phyloP scores from a whole-genome alignment of 768 basidiomycete species.

The Tricholoma terreum region DNA sequence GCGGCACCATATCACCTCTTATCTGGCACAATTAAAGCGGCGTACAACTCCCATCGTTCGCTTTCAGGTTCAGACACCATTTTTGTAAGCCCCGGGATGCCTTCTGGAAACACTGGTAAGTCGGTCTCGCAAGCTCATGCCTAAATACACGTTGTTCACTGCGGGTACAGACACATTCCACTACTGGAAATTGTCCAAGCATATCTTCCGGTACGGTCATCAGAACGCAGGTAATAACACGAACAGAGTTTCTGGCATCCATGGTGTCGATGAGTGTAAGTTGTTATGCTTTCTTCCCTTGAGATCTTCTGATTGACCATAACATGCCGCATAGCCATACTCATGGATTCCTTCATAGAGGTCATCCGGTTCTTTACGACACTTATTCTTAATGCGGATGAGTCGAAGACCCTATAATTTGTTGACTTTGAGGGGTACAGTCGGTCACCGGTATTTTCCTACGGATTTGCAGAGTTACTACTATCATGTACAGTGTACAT shows the following conservation, averaged over 20 bases:
- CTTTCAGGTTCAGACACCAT: slow-evolving; percentile 33
- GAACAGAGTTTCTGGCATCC: slow-evolving; percentile 42
- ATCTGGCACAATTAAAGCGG: slow-evolving; percentile 63
- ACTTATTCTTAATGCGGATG: slow-evolving; percentile 67
- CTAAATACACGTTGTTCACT: not conserved
- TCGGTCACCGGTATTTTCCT: too few relatives aligned
- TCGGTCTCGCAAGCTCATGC: slow-evolving; percentile 3
- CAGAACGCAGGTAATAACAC: slow-evolving; percentile 33
- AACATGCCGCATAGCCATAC: slow-evolving; percentile 46
- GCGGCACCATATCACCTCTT: slow-evolving; percentile 49
- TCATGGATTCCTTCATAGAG: slow-evolving; percentile 53
- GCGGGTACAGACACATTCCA: slow-evolving; percentile 50
- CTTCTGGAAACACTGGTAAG: slow-evolving; percentile 58
- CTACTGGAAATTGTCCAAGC: slow-evolving; percentile 54
- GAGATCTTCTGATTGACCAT: slow-evolving; percentile 7
- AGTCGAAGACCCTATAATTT: slow-evolving; percentile 31
- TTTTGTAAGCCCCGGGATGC: slow-evolving; percentile 51
- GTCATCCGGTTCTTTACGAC: slow-evolving; percentile 63
- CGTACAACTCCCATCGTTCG: slow-evolving; percentile 49
- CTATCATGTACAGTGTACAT: too few relatives aligned
- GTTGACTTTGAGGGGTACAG: too few relatives aligned
- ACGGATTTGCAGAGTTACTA: too few relatives aligned
- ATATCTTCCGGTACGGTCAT: slow-evolving; percentile 71
- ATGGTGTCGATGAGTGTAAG: slow-evolving; percentile 73
- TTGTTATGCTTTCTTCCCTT: not conserved